A percentile compares a stretch with the other conserved stretches of the same genome.
phyloP scores from a whole-genome alignment of 1,284 basidiomycete genomes.

The Pseudozyma sp. region DNA sequence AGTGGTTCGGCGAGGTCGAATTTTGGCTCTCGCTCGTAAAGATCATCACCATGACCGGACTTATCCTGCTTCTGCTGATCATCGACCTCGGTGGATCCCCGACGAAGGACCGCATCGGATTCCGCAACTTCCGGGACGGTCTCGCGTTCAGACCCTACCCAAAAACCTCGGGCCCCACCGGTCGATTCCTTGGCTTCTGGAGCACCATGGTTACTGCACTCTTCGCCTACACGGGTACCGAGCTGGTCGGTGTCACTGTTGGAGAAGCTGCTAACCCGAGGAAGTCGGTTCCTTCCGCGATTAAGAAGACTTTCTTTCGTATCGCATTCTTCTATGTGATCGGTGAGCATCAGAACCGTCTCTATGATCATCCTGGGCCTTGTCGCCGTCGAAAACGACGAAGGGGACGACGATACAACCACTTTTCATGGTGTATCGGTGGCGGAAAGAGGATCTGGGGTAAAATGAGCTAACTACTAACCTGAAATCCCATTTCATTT shows the following conservation, averaged over 20 bases:
- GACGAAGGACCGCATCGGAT: conserved; percentile 74
- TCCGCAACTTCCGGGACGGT: conserved; percentile 73
- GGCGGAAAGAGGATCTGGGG: no score
- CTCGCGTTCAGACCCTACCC: conserved; percentile 44
- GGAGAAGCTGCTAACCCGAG: conserved; percentile 73
- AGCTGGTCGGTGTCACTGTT: conserved; percentile 71
- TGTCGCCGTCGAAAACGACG: no score
- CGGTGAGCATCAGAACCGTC: no score
- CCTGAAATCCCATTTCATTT: no score
- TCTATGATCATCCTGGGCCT: background rate
- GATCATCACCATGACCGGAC: conserved; percentile 48
- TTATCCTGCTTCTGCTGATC: conserved; percentile 54
- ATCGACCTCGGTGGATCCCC: conserved; percentile 70
- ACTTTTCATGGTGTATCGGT: no score
- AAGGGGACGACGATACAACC: no score
- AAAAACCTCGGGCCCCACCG: conserved; percentile 48
- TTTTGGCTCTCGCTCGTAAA: conserved; percentile 48
- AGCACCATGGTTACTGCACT: conserved; percentile 66
- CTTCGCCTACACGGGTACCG: conserved; percentile 76
- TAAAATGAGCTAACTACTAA: no score
- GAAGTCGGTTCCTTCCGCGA: conserved; percentile 75
- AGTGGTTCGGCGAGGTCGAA: conserved; percentile 75
- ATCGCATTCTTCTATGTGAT: conserved; percentile 77
- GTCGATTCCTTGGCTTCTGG: conserved; percentile 62
- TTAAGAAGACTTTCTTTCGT: conserved; percentile 73